Conservation (phyloP, 805 yeast genomes). For the Lachancea cidri region DNA sequence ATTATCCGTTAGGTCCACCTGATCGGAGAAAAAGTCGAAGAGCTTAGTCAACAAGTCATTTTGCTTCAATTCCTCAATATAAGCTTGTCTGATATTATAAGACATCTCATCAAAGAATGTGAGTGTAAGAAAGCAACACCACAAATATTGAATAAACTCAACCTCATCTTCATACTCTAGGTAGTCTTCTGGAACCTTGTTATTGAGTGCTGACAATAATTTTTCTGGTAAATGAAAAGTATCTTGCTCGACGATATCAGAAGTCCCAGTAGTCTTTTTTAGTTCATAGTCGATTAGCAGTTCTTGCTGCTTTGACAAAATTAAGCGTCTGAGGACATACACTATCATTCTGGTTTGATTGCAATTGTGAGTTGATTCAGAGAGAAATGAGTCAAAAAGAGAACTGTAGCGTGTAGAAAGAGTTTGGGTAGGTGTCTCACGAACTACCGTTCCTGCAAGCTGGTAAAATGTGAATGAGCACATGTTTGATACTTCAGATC, state of each 20-base stretch:
- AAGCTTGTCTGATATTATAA: slow-evolving; percentile 54
- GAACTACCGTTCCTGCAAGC: slow-evolving; percentile 32
- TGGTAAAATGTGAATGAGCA: slow-evolving; percentile 34
- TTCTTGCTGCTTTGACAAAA: slow-evolving; percentile 49
- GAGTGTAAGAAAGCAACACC: slow-evolving; percentile 66
- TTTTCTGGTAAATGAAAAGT: slow-evolving; percentile 28
- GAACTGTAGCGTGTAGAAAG: slow-evolving; percentile 32
- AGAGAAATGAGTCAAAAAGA: slow-evolving; percentile 33
- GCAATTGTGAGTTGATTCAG: slow-evolving; percentile 18
- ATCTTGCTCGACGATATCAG: slow-evolving; percentile 12
- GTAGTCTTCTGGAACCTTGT: slow-evolving; percentile 33
- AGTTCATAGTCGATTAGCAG: slow-evolving; percentile 59
- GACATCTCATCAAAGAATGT: slow-evolving; percentile 61
- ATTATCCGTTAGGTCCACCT: slow-evolving; percentile 38
- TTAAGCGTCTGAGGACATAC: slow-evolving; percentile 35
- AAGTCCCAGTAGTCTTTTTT: slow-evolving; percentile 24
- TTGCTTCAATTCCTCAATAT: slow-evolving; percentile 52
- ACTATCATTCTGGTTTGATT: slow-evolving; percentile 43
- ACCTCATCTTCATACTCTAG: slow-evolving; percentile 36
- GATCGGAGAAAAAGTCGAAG: slow-evolving; percentile 49
- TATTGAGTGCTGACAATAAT: slow-evolving; percentile 35
- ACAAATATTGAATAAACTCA: slow-evolving; percentile 42
- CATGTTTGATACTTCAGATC: slow-evolving; percentile 24
- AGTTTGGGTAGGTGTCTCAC: slow-evolving; percentile 28
- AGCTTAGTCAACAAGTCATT: slow-evolving; percentile 43